Conservation (phyloP, 768 basidiomycete species). For the Tulasnella sp. region DNA sequence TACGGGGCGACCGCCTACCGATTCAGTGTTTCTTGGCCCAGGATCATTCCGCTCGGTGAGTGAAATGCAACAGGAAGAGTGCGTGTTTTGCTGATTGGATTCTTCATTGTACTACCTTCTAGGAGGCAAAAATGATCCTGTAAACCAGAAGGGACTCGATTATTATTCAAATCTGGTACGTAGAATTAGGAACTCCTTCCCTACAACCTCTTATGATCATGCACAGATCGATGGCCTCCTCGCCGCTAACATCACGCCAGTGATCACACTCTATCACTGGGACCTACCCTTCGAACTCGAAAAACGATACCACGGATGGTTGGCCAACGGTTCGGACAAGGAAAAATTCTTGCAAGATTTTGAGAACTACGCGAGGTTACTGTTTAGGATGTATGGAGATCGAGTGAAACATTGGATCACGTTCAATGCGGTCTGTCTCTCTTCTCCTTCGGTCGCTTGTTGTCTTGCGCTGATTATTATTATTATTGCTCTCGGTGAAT, state of each 20-base stretch:
- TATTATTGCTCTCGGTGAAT: too few relatives aligned
- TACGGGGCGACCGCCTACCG: slow-evolving; percentile 65
- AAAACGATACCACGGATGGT: slow-evolving; percentile 64
- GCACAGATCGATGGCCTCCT: slow-evolving; percentile 21
- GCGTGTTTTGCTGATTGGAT: too few relatives aligned
- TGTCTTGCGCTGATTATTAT: too few relatives aligned
- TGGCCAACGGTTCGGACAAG: slow-evolving; percentile 50
- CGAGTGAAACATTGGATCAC: slow-evolving; percentile 64
- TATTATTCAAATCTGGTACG: slow-evolving; percentile 67
- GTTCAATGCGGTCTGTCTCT: neutral
- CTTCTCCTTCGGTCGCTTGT: too few relatives aligned
- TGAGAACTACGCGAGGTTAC: slow-evolving; percentile 39
- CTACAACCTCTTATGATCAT: neutral
- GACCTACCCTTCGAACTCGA: slow-evolving; percentile 65
- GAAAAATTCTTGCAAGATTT: slow-evolving; percentile 53
- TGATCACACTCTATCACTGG: slow-evolving; percentile 63
- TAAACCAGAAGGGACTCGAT: slow-evolving; percentile 59
- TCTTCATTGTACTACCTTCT: neutral
- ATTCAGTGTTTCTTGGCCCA: slow-evolving; percentile 69
- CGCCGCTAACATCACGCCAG: neutral
- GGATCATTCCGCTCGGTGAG: slow-evolving; percentile 55
- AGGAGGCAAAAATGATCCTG: slow-evolving; percentile 52
- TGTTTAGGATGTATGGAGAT: slow-evolving; percentile 64
- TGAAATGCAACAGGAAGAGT: neutral
- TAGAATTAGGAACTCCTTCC: slow-evolving; percentile 51